These are phyloP conservation scores for Phytophthora vignae DNA, from an alignment of 352 stramenopile genomes.

Conservation along the genomic window DNA sequence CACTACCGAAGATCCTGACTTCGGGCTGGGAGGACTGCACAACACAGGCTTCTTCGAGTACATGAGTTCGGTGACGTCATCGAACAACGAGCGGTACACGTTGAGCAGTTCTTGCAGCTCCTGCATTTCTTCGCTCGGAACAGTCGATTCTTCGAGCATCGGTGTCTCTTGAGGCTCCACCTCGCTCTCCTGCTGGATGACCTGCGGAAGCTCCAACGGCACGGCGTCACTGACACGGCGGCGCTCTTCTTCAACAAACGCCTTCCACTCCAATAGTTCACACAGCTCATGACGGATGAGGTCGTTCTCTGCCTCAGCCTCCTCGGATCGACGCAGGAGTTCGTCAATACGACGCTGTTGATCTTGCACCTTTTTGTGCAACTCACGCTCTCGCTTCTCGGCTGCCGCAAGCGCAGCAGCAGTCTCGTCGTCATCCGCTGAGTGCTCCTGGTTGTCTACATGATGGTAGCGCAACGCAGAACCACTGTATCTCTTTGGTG, in stretches of 20 bases:
- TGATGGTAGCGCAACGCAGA: constrained; percentile 41
- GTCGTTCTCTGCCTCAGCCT: constrained; percentile 74
- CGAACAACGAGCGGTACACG: constrained; percentile 73
- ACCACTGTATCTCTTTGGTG: constrained; percentile 56
- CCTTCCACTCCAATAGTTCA: constrained; percentile 81
- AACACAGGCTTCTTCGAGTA: constrained; percentile 61
- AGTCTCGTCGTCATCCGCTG: constrained; percentile 35
- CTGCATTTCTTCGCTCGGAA: constrained; percentile 49
- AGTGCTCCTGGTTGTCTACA: constrained; percentile 54
- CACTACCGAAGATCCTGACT: constrained; percentile 70
- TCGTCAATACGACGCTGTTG: constrained; percentile 38
- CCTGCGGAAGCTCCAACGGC: constrained; percentile 23
- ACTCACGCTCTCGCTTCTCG: constrained; percentile 44
- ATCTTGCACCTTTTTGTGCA: constrained; percentile 62
- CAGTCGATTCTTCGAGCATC: constrained; percentile 28
- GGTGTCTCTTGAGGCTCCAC: constrained; percentile 27
- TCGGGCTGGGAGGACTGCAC: constrained; percentile 53
- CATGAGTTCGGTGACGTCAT: constrained; percentile 63
- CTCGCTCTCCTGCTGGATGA: constrained; percentile 27
- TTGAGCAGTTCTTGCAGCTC: constrained; percentile 71
- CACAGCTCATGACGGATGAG: constrained; percentile 74
- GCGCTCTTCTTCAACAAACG: constrained; percentile 59
- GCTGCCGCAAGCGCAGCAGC: constrained; percentile 27
- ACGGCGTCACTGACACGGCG: constrained; percentile 43
- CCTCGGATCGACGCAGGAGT: constrained; percentile 38